phyloP scores from a whole-genome alignment of 768 basidiomycete species.

The Pulveroboletus sp. region DNA sequence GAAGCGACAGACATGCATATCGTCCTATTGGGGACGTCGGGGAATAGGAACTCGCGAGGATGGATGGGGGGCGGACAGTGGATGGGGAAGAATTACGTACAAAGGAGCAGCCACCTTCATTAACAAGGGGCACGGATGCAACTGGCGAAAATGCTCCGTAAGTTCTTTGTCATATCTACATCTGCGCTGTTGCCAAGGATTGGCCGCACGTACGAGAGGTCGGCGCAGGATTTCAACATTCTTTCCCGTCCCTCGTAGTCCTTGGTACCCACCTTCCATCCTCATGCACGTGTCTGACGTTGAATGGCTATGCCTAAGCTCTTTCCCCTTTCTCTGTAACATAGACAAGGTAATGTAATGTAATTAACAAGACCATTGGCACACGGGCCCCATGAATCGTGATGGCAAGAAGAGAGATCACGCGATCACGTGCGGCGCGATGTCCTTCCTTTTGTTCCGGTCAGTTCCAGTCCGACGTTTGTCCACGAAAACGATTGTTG shows the following conservation, averaged over 20 bases:
- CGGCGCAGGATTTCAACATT: slow-evolving; percentile 1
- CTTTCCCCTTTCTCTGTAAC: slow-evolving; percentile 9
- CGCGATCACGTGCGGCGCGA: slow-evolving; percentile 22
- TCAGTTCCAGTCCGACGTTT: slow-evolving; percentile 14
- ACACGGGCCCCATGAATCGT: too few relatives aligned
- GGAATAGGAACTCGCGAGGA: slow-evolving; percentile 58
- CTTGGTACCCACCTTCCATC: slow-evolving; percentile 24
- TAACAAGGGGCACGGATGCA: slow-evolving; percentile 8
- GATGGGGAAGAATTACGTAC: slow-evolving; percentile 21
- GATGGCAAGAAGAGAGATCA: too few relatives aligned
- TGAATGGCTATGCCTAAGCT: slow-evolving; percentile 1
- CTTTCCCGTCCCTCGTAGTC: slow-evolving; percentile 2
- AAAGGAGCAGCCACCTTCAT: slow-evolving; percentile 14
- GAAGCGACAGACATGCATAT: slow-evolving; percentile 41
- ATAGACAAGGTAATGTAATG: slow-evolving; percentile 9
- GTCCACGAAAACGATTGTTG: slow-evolving; percentile 17
- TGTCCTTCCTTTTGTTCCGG: slow-evolving; percentile 19
- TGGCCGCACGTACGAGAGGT: slow-evolving; percentile 6
- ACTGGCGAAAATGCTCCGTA: slow-evolving; percentile 7
- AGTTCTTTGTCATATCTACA: slow-evolving; percentile 2
- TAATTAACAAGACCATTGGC: background rate
- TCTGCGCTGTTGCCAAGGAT: slow-evolving; percentile 6
- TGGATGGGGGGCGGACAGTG: slow-evolving; percentile 35
- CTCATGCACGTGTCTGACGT: slow-evolving; percentile 21
- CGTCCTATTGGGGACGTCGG: slow-evolving; percentile 45